phyloP scores from a whole-genome alignment of 1,284 basidiomycete genomes.

The Heliocybe sulcata region DNA sequence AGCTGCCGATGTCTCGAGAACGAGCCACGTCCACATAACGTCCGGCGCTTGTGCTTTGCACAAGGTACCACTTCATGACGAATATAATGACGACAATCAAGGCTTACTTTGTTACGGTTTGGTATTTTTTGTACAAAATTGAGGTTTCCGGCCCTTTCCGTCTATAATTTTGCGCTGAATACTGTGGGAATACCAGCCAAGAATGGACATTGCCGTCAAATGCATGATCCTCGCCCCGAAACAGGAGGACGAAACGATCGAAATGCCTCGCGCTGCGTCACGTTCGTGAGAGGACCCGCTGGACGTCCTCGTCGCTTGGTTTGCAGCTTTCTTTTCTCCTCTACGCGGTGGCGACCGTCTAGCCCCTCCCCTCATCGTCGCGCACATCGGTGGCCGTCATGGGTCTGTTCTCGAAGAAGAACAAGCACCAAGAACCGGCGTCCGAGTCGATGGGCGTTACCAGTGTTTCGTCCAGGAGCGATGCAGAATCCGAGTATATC shows the following conservation, averaged over 20 bases:
- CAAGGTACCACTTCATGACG: neutral
- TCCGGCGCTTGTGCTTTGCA: neutral
- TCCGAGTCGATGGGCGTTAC: conserved; percentile 9
- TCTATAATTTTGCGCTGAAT: neutral
- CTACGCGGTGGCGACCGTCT: neutral
- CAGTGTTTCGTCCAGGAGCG: conserved; percentile 11
- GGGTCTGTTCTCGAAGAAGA: conserved; percentile 24
- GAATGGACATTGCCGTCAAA: neutral
- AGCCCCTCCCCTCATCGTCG: neutral
- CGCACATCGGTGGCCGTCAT: conserved; percentile 19
- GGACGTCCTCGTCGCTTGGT: neutral
- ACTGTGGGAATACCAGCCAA: neutral
- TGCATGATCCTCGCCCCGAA: neutral
- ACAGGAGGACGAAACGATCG: neutral
- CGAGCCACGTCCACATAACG: neutral
- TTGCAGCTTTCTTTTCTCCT: neutral
- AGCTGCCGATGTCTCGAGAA: too few species aligned
- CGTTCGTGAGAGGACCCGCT: neutral
- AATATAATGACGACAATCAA: neutral
- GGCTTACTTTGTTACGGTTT: neutral
- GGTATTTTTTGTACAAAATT: neutral
- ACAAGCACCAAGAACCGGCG: conserved; percentile 18
- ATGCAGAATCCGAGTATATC: conserved; percentile 24
- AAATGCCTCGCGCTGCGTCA: neutral
- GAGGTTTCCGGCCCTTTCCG: neutral